Evolutionary conservation across 2,329 filamentous ascomycete species (phyloP).

Genomic region (Penicillium psychrosexuale): DNA sequence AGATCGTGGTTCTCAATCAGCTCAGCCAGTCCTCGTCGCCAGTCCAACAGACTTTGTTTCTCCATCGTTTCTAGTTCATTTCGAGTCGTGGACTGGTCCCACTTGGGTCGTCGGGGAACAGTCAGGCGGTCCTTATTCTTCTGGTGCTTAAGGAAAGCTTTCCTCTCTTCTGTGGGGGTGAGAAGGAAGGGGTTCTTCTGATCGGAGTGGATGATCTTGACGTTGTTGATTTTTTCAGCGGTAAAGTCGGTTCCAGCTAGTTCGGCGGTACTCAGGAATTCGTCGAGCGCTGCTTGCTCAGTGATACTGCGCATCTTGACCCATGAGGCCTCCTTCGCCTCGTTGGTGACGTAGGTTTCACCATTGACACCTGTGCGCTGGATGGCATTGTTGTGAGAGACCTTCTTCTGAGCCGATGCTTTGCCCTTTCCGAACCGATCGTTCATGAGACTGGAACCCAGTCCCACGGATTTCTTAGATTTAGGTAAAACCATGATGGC

Average conservation of each 20-base stretch:
- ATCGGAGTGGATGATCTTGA: slow-evolving; percentile 97
- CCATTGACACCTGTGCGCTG: slow-evolving; percentile 71
- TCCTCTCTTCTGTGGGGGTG: slow-evolving; percentile 77
- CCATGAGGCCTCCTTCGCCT: slow-evolving; percentile 87
- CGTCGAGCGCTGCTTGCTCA: slow-evolving; percentile 92
- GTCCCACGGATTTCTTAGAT: slow-evolving; percentile 89
- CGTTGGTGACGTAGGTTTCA: slow-evolving; percentile 88
- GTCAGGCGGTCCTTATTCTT: slow-evolving; percentile 76
- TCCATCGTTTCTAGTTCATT: slow-evolving; percentile 76
- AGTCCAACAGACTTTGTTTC: slow-evolving; percentile 75
- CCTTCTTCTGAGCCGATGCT: slow-evolving; percentile 74
- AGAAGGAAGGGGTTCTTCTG: slow-evolving; percentile 94
- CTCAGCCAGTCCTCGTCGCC: slow-evolving; percentile 87
- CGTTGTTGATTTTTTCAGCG: slow-evolving; percentile 97
- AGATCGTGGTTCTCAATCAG: slow-evolving; percentile 91
- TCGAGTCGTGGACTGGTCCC: slow-evolving; percentile 82
- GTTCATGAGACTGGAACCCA: slow-evolving; percentile 98
- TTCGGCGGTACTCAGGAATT: slow-evolving; percentile 93
- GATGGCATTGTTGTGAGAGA: slow-evolving; percentile 61
- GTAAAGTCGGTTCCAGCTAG: slow-evolving; percentile 98
- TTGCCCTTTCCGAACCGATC: slow-evolving; percentile 96
- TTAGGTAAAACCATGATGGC: slow-evolving; percentile 72
- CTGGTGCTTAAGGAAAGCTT: slow-evolving; percentile 74
- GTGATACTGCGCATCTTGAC: slow-evolving; percentile 99
- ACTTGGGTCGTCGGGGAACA: slow-evolving; percentile 82